Base-by-base conservation (phyloP, 2,329 filamentous ascomycete genomes). In the Aspergillus sclerotialis region DNA sequence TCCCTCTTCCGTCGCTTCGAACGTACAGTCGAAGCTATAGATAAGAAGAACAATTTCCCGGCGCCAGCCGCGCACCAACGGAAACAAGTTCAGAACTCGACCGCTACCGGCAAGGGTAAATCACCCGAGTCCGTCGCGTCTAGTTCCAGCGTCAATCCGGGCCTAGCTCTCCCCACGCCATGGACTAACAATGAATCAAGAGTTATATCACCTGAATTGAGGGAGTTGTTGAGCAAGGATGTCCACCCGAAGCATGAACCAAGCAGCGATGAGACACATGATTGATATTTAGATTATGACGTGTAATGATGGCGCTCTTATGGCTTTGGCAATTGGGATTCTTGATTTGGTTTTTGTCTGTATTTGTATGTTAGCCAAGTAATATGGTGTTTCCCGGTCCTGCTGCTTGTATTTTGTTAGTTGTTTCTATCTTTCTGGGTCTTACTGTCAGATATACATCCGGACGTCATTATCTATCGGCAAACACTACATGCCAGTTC, bases 31-130 rank as follows among this genome's bases (percentile, higher is more conserved):
- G 87, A 96, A 53, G 84, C 86, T 1, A 82, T 94, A 23, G 93
- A 98, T 61, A 90, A 92, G 65, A 93, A 92, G 60, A 73, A 82
- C 33, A 88, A 85, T 52, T 93, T 94, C 48, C 88, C 88, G 0
- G 65, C 67, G 3, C 67, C 69, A 3, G 55, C 56, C 23, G 58
- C 68, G 4, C 58, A 69, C 27, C 70, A 74, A 44, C 64, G 74
- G 24, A 67, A 69, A 35, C 61, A 68, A 4, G 50, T 31, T 11
- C 36, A 38, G 7, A 26, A 41, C 11, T 32, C 33, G 12, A 17
- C 50, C 9, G 39, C 50, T 10, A 28, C 31, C 7, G 43, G 52
- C 16, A 60, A 58, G 28, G 56, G 56, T 15, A 63, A 62, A 33
- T 49, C 54, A 1, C 46, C 53, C 1, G 42, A 55, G 28, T 10